These are phyloP conservation scores for Monosporascus ibericus DNA, from an alignment of 2,329 filamentous ascomycete genomes.

Conservation along the genomic window DNA sequence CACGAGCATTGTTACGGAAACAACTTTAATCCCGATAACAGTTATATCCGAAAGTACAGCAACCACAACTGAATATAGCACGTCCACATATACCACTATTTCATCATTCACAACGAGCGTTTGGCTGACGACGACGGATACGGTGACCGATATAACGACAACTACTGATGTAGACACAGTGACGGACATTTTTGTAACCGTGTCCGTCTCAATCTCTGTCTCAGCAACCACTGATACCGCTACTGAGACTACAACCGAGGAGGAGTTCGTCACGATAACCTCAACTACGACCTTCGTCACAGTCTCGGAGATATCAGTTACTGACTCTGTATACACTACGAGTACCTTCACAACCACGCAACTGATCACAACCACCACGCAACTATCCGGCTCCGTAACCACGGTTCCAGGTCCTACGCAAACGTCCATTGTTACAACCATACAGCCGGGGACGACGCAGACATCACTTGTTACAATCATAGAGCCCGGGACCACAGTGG, in stretches of 20 bases:
- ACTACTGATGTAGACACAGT: slow-evolving; percentile 5
- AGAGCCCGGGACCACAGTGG: slow-evolving; percentile 1
- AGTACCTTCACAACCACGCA: slow-evolving; percentile 23
- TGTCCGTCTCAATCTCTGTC: slow-evolving; percentile 4
- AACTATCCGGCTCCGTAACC: neutral
- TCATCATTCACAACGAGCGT: slow-evolving; percentile 14
- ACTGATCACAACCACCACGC: slow-evolving; percentile 11
- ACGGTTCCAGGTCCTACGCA: slow-evolving; percentile 2
- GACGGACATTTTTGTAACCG: neutral
- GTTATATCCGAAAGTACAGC: slow-evolving; percentile 13
- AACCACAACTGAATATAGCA: slow-evolving; percentile 15
- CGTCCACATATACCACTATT: slow-evolving; percentile 16
- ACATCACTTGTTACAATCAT: neutral
- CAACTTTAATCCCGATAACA: slow-evolving; percentile 17
- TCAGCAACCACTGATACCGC: slow-evolving; percentile 18
- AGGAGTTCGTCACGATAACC: slow-evolving; percentile 20
- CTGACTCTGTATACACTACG: slow-evolving; percentile 23
- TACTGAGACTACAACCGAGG: slow-evolving; percentile 8
- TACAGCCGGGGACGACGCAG: neutral
- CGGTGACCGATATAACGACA: slow-evolving; percentile 9
- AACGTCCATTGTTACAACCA: neutral
- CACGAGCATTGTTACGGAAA: slow-evolving; percentile 12
- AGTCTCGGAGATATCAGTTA: slow-evolving; percentile 19
- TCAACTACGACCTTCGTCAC: slow-evolving; percentile 22
- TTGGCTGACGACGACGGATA: slow-evolving; percentile 9